Percentiles rank a stretch among this genome's conserved stretches.
These are phyloP conservation scores for Martensiomyces pterosporus DNA, from an alignment of 192 early-diverging fungal genomes.

Conservation along the genomic window DNA sequence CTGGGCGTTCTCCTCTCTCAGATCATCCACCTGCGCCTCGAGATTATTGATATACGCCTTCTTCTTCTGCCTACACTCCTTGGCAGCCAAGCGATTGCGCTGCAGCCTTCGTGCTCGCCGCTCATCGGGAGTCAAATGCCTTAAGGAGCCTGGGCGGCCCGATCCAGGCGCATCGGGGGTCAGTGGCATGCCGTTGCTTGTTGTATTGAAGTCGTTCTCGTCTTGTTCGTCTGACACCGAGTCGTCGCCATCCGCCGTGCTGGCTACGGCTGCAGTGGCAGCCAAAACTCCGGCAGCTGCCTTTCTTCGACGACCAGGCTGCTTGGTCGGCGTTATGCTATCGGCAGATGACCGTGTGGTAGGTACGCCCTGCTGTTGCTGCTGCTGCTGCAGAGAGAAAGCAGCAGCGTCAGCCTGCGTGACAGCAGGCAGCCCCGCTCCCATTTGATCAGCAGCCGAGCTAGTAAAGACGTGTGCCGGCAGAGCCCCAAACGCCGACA, in stretches of 20 bases:
- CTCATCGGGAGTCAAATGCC: constrained; percentile 61
- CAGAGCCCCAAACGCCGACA: constrained; percentile 16
- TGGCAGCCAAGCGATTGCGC: constrained; percentile 75
- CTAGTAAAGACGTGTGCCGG: constrained; percentile 11
- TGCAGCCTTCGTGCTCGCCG: constrained; percentile 68
- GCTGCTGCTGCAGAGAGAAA: background rate
- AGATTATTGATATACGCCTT: constrained; percentile 73
- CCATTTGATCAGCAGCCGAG: constrained; percentile 5
- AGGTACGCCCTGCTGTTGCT: background rate
- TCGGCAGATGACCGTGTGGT: background rate
- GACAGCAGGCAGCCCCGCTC: background rate
- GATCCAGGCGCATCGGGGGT: constrained; percentile 50
- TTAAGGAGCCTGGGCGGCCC: constrained; percentile 44
- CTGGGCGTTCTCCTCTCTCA: constrained; percentile 61
- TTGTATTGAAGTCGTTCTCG: constrained; percentile 1
- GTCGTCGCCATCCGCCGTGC: constrained; percentile 9
- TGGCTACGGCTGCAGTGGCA: constrained; percentile 7
- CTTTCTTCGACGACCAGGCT: constrained; percentile 9
- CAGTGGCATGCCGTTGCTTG: constrained; percentile 33
- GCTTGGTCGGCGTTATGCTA: background rate
- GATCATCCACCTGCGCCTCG: constrained; percentile 56
- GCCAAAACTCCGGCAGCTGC: constrained; percentile 8
- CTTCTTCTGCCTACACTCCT: constrained; percentile 82
- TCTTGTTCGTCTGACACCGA: constrained; percentile 23
- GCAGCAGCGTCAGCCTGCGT: too few relatives aligned